Evolutionary conservation across 2,329 filamentous ascomycete genomes (phyloP), one percentile per base, ranked within the genome.

Genomic region (Westerdykella aurantiaca): DNA sequence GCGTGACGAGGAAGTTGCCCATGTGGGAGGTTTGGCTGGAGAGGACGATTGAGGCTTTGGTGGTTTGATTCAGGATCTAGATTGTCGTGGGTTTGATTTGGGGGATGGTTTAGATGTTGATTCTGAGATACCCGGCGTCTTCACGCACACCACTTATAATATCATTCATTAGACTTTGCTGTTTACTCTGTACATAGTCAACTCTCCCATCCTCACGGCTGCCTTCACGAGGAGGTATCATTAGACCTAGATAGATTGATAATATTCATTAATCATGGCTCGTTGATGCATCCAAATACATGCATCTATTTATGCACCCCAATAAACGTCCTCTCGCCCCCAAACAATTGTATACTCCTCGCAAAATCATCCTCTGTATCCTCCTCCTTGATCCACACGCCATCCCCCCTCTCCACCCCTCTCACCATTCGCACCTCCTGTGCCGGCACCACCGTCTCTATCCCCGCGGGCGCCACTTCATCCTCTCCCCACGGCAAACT

Each of bases 401-500:
- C 64, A 46, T 72, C 65, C 1, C 73, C 63, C 14, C 56, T 50
- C 38, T 51, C 59, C 33, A 18, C 33, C 1, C 72, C 69, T 11
- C 62, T 63, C n/a, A 59, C 61, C 46, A 72, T 70, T 37, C 66
- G 69, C 7, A 95, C 81, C 34, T 86, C 81, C 45, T 78, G 71
- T 0, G 91, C 89, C 40, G 81, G 65, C 6, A 93, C 76, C 1
- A 96, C 80, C 4, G 90, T 97, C 72, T 96, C 90, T 33, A 91
- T 79, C 0, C 88, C 87, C 0, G 75, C 78, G 0, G 82, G 84
- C 14, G 78, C 68, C 42, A 77, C 78, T 43, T 80, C 74, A 53
- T 93, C 88, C 1, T 85, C 83, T 0, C 89, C 90, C 82, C 89
- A 93, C 0, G 90, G 90, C 60, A 97, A 67, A n/a, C 76, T 73